Evolutionary conservation across 2,329 filamentous ascomycete species (phyloP).

Genomic region (Talaromyces sp.): DNA sequence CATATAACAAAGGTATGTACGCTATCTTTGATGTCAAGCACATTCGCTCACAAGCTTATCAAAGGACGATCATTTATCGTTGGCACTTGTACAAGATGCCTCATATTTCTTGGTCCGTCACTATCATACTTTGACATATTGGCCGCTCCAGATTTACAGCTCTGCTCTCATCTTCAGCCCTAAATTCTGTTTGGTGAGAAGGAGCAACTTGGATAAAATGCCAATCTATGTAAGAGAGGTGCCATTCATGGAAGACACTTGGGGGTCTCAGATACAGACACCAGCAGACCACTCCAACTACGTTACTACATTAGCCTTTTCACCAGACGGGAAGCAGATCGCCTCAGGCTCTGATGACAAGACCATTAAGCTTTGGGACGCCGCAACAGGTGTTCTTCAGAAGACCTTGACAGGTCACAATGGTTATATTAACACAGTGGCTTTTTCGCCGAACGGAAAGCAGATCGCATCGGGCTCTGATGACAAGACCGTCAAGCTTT

Average conservation of each 20-base stretch:
- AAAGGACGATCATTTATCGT: neutral
- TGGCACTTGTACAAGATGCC: slow-evolving; percentile 13
- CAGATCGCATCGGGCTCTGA: too few relatives aligned
- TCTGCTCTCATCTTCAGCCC: slow-evolving; percentile 22
- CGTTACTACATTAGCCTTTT: too few relatives aligned
- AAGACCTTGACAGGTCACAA: too few relatives aligned
- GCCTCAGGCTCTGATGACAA: neutral
- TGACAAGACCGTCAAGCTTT: too few relatives aligned
- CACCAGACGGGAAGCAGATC: neutral
- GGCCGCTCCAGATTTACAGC: slow-evolving; percentile 21
- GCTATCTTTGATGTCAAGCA: neutral
- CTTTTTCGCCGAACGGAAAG: too few relatives aligned
- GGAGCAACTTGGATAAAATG: slow-evolving; percentile 7
- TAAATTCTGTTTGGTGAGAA: slow-evolving; percentile 14
- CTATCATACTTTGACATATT: slow-evolving; percentile 9
- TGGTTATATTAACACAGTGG: too few relatives aligned
- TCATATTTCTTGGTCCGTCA: slow-evolving; percentile 15
- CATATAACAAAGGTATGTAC: slow-evolving; percentile 6
- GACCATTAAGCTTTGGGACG: neutral
- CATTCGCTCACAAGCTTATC: neutral
- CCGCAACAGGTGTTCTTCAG: too few relatives aligned
- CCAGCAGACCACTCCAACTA: neutral
- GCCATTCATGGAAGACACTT: slow-evolving; percentile 2
- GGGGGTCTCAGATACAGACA: slow-evolving; percentile 11
- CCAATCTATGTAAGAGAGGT: slow-evolving; percentile 8